phyloP scores from a whole-genome alignment of 1,139 yeast species.

The Martiniozyma asiatica region DNA sequence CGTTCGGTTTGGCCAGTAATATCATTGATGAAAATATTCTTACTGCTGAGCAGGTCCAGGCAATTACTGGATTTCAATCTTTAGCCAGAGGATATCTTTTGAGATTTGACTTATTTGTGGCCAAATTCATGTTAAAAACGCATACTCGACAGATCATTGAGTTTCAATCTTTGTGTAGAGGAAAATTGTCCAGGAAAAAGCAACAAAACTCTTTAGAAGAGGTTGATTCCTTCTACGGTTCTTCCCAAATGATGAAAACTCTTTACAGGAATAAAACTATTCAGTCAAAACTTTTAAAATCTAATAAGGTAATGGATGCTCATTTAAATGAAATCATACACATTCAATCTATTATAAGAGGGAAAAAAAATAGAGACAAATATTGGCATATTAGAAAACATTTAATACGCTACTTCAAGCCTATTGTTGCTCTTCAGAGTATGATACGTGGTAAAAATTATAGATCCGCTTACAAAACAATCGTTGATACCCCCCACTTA shows the following conservation, averaged over 20 bases:
- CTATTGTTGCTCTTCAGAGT: slow-evolving; percentile 18
- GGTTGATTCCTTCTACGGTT: slow-evolving; percentile 3
- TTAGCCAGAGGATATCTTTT: slow-evolving; percentile 53
- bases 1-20: too few relatives aligned
- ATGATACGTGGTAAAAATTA: slow-evolving; percentile 26
- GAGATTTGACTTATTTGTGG: slow-evolving; percentile 52
- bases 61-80: slow-evolving; percentile 39
- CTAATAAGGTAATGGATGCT: slow-evolving; percentile 5
- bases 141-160: slow-evolving; percentile 36
- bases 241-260: slow-evolving; percentile 9
- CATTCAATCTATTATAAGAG: slow-evolving; percentile 26
- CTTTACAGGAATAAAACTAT: slow-evolving; percentile 14
- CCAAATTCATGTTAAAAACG: slow-evolving; percentile 45
- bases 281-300: slow-evolving; percentile 14
- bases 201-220: slow-evolving; percentile 13
- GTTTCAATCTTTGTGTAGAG: slow-evolving; percentile 26
- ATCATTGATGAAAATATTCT: background rate
- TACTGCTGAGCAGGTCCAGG: slow-evolving; percentile 12
- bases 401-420: slow-evolving; percentile 12
- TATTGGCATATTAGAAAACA: slow-evolving; percentile 11
- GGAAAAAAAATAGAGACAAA: slow-evolving; percentile 15
- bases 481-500: background rate
- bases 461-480: slow-evolving; percentile 5
- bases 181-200: slow-evolving; percentile 15
- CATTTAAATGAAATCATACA: slow-evolving; percentile 20